A percentile compares a stretch with the other conserved stretches of the same genome.
Evolutionary conservation across 1,284 basidiomycete genomes (phyloP).

Genomic region (Gomphus bonarii): DNA sequence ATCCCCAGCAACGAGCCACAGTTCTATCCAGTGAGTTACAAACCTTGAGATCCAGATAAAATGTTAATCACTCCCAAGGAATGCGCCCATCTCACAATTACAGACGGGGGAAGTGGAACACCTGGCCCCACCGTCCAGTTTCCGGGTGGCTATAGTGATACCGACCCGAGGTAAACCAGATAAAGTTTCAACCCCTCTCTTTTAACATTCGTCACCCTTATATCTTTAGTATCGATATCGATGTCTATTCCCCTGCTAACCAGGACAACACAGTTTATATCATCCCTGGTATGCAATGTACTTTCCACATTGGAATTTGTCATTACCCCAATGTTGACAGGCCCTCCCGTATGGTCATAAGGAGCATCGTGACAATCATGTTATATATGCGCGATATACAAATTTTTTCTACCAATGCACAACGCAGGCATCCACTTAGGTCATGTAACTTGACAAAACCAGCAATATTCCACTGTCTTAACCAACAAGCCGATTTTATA

Average conservation of each 20-base stretch:
- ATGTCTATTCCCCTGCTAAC: conserved; percentile 5
- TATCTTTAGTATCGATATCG: conserved; percentile 3
- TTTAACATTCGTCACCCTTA: background rate
- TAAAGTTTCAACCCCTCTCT: background rate
- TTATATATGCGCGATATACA: too few relatives aligned
- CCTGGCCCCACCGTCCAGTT: conserved; percentile 11
- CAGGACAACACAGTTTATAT: background rate
- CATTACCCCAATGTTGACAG: background rate
- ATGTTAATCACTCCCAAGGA: background rate
- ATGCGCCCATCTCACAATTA: conserved; percentile 16
- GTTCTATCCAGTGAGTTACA: conserved; percentile 13
- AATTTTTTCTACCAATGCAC: too few relatives aligned
- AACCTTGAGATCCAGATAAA: background rate
- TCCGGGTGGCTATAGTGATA: conserved; percentile 8
- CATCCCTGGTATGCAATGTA: background rate
- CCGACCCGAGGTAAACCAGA: conserved; percentile 4
- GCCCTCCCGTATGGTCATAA: conserved; percentile 5
- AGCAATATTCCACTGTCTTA: too few relatives aligned
- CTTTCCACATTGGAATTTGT: background rate
- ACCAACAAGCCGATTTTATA: too few relatives aligned
- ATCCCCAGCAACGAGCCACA: conserved; percentile 6
- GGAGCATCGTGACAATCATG: too few relatives aligned
- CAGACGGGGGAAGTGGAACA: conserved; percentile 12
- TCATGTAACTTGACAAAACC: too few relatives aligned
- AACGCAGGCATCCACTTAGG: too few relatives aligned